Evolutionary conservation across 1,284 basidiomycete genomes (phyloP).

Genomic region (Peniophora sp.): DNA sequence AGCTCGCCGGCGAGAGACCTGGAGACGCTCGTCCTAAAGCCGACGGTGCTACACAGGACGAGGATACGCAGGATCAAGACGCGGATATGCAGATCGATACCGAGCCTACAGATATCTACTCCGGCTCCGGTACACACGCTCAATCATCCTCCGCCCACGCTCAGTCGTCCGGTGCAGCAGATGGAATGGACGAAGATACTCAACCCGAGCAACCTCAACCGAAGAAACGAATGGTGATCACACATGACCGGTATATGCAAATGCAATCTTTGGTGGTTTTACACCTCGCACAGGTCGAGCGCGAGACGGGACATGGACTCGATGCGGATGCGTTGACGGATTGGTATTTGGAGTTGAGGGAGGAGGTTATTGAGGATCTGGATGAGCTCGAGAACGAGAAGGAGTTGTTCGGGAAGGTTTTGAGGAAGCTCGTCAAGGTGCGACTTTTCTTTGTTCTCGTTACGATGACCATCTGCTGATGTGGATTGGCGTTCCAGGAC

Average conservation of each 20-base stretch:
- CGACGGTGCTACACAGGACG: constrained; percentile 20
- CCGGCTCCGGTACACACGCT: constrained; percentile 3
- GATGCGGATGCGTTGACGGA: constrained; percentile 89
- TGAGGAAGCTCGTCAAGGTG: constrained; percentile 88
- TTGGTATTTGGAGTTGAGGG: constrained; percentile 92
- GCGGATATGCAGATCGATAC: constrained; percentile 57
- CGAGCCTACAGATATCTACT: constrained; percentile 48
- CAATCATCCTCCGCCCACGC: constrained; percentile 10
- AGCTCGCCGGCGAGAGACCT: constrained; percentile 51
- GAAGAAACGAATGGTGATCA: constrained; percentile 84
- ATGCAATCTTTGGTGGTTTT: constrained; percentile 86
- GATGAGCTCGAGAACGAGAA: constrained; percentile 92
- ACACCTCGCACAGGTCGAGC: constrained; percentile 76
- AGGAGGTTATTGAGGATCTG: constrained; percentile 75
- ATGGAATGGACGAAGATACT: constrained; percentile 13
- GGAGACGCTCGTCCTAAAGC: constrained; percentile 21
- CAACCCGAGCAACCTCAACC: constrained; percentile 19
- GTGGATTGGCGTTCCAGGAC: constrained; percentile 55
- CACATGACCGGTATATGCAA: constrained; percentile 90
- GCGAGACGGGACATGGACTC: constrained; percentile 68
- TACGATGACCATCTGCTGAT: constrained; percentile 8
- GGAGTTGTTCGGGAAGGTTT: constrained; percentile 83
- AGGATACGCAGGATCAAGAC: constrained; percentile 53
- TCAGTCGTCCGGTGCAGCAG: constrained; percentile 35
- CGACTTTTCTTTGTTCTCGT: constrained; percentile 14